These are phyloP conservation scores for Pythium angustatum DNA, from an alignment of 352 stramenopile species.

Conservation along the genomic window DNA sequence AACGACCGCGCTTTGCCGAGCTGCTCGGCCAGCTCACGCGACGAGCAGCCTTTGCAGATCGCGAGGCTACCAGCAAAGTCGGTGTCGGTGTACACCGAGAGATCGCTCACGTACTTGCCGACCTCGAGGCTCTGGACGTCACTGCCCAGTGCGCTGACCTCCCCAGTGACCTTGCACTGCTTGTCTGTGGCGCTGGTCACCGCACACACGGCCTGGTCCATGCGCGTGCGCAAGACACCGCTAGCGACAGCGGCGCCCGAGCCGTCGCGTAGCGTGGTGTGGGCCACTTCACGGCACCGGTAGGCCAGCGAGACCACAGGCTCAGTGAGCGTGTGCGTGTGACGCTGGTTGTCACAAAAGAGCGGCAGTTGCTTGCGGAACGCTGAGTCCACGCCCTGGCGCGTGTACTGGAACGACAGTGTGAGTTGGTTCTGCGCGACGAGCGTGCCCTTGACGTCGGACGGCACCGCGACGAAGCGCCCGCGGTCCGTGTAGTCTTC, in stretches of 20 bases:
- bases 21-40: not conserved
- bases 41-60: slow-evolving; percentile 11
- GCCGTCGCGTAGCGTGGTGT: slow-evolving; percentile 5
- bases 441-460: slow-evolving; percentile 6
- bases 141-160: not conserved
- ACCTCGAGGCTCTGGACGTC: slow-evolving; percentile 3
- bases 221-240: not conserved
- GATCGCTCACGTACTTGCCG: slow-evolving; percentile 6
- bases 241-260: slow-evolving; percentile 3
- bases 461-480: not conserved
- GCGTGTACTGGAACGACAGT: not conserved
- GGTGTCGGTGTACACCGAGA: slow-evolving; percentile 2
- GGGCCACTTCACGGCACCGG: slow-evolving; percentile 6
- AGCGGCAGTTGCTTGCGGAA: too few relatives aligned
- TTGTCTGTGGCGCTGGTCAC: not conserved
- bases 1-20: slow-evolving; percentile 4
- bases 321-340: slow-evolving; percentile 7
- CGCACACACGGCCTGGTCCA: slow-evolving; percentile 13
- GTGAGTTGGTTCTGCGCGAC: slow-evolving; percentile 5
- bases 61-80: slow-evolving; percentile 1
- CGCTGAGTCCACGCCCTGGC: not conserved
- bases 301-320: slow-evolving; percentile 4
- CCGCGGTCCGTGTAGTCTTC: slow-evolving; percentile 3
- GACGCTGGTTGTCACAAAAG: slow-evolving; percentile 8
- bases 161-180: slow-evolving; percentile 4